Conservation (phyloP, 257 asterid genomes). For the Mitragyna speciosa region DNA sequence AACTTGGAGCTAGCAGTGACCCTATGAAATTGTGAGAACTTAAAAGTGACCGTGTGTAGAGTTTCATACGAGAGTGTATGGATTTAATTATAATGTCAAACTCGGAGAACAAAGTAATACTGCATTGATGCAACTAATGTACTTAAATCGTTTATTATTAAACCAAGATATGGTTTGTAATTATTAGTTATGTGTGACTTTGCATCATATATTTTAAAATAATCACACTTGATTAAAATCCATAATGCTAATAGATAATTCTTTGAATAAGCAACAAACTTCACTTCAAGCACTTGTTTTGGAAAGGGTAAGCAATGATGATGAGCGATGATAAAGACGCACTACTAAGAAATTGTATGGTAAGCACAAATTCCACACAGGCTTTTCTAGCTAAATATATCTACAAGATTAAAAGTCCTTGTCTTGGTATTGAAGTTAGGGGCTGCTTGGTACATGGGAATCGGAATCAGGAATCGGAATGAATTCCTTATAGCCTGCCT, state of each 20-base stretch:
- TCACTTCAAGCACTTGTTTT: slow-evolving; percentile 1
- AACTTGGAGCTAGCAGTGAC: no score
- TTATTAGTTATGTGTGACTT: not conserved
- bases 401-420: not conserved
- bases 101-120: no score
- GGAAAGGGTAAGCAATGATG: slow-evolving; percentile 26
- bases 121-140: not conserved
- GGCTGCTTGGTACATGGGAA: no score
- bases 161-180: not conserved
- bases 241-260: not conserved
- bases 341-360: not conserved
- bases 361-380: not conserved
- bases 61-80: no score
- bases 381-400: not conserved
- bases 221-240: not conserved
- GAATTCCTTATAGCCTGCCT: no score
- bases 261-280: not conserved
- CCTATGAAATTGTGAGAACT: no score
- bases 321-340: slow-evolving; percentile 12
- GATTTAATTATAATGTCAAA: no score
- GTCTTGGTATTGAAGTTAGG: not conserved
- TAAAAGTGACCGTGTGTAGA: no score
- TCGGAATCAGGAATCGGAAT: no score
- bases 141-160: not conserved
- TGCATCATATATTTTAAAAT: not conserved